Evolutionary conservation across 2,329 filamentous ascomycete species (phyloP).

Genomic region (Sphaceloma murrayae): DNA sequence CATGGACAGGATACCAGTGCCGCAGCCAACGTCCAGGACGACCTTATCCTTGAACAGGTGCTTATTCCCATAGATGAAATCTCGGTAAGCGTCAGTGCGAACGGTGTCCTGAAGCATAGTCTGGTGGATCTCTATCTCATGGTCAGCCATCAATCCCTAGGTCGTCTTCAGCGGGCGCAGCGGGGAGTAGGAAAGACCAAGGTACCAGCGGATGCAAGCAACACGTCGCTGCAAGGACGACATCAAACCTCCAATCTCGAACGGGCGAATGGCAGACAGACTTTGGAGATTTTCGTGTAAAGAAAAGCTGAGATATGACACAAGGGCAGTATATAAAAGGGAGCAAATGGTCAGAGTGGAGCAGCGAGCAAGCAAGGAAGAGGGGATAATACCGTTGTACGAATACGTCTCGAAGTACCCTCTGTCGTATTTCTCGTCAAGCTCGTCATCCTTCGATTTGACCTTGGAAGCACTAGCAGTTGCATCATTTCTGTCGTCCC

Average conservation of each 20-base stretch:
- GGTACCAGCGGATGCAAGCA: background rate
- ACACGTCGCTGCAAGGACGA: background rate
- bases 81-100: constrained; percentile 82
- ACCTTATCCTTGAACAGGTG: constrained; percentile 75
- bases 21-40: constrained; percentile 82
- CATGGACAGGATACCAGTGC: constrained; percentile 78
- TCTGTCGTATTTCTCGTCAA: constrained; percentile 21
- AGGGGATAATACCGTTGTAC: constrained; percentile 19
- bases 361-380: background rate
- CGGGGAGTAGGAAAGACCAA: background rate
- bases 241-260: too few relatives aligned
- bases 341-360: background rate
- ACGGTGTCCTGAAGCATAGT: constrained; percentile 89
- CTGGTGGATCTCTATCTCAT: constrained; percentile 70
- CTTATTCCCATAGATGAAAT: constrained; percentile 92
- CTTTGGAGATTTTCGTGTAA: too few relatives aligned
- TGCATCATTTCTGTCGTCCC: constrained; percentile 19
- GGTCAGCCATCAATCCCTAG: background rate
- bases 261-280: too few relatives aligned
- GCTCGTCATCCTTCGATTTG: constrained; percentile 18
- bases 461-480: background rate
- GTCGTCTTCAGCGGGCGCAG: too few relatives aligned
- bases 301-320: too few relatives aligned
- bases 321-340: too few relatives aligned
- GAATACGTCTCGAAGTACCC: constrained; percentile 25